Conservation (phyloP, 1,284 basidiomycete genomes). For the Mycosarcoma mackinlayi region DNA sequence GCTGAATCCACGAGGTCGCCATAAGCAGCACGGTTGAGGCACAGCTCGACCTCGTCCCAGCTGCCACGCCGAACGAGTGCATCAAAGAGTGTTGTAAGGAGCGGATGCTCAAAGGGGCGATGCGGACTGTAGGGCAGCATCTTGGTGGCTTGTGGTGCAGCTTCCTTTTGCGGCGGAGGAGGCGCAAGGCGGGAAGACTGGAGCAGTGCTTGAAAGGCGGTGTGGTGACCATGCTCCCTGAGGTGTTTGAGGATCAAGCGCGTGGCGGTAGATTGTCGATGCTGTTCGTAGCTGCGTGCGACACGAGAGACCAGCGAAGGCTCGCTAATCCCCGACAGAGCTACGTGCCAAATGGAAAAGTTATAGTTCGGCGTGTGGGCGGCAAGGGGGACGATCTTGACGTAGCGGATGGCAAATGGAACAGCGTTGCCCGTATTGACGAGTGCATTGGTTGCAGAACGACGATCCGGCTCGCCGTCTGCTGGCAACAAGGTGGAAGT, state of each 20-base stretch:
- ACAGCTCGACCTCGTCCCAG: constrained; percentile 74
- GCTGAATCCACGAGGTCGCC: constrained; percentile 30
- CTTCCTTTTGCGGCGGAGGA: background rate
- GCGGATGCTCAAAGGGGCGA: constrained; percentile 75
- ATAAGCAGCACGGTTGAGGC: constrained; percentile 57
- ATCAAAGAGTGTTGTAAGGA: constrained; percentile 77
- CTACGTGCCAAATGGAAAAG: constrained; percentile 68
- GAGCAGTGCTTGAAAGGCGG: constrained; percentile 72
- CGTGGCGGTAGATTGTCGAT: constrained; percentile 55
- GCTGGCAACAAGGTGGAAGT: constrained; percentile 28
- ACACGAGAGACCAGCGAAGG: constrained; percentile 42
- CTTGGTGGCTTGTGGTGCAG: constrained; percentile 5
- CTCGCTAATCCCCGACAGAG: constrained; percentile 62
- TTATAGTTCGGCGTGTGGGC: constrained; percentile 67
- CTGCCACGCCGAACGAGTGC: constrained; percentile 77
- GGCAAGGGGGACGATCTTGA: constrained; percentile 67
- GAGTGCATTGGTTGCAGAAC: constrained; percentile 34
- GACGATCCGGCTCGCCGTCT: constrained; percentile 43
- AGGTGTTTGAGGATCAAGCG: constrained; percentile 76
- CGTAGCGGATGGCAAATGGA: constrained; percentile 57
- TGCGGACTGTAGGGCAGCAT: constrained; percentile 37
- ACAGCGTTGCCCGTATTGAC: constrained; percentile 47
- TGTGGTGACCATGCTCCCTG: constrained; percentile 78
- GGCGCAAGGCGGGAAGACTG: constrained; percentile 46
- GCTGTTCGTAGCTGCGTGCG: constrained; percentile 49